Base-by-base conservation (phyloP, 1,284 basidiomycete genomes). In the Ceratorhiza oryzae-sativae region DNA sequence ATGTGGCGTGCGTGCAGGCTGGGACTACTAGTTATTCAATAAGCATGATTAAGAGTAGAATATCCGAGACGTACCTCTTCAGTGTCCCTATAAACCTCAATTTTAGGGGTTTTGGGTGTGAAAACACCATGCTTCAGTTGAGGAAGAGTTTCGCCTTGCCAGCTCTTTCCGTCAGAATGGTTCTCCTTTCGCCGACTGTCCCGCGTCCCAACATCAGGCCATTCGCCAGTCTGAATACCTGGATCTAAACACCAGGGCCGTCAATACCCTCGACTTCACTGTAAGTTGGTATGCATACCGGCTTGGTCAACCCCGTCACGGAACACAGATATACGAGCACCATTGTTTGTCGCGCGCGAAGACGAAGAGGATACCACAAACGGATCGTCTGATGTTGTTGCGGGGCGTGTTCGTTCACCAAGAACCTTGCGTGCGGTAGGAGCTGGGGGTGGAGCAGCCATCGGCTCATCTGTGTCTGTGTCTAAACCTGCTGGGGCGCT, bases 1-100 rank as follows among this genome's bases (percentile, higher is more conserved):
- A 73, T 49, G 78, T 72, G 48, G 77, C 59, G 36, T 76, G 70
- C 61, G 77, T 73, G 41, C 75, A 72, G 56, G 74, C 60, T 75
- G 56, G 61, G 55, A 67, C 72, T 73, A 27, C 36, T 20, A 34
- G 27, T 23, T 18, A 27, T 30, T 62, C 2, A 39, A 20, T 65
- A 25, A 39, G 53, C 41, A 12, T 3, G 8, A 42, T 9, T 36
- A 18, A 56, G 41, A 4, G 27, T 48, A 55, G 1, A 58, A 45
- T 51, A 10, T 30, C 27, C 20, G 39, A 36, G 32, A 39, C 41
- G 20, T 23, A 34, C 8, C 77, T 80, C 75, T 63, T 82, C 82
- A 23, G 79, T 76, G 75, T 86, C 84, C 49, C 82, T 79, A 76
- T 84, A 85, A 0, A 85, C 82, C 67, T 83, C 82, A n/a, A 85